Evolutionary conservation across 2,329 filamentous ascomycete genomes (phyloP), one percentile per base, ranked within the genome.

Genomic region (Xylaria hypoxylon): DNA sequence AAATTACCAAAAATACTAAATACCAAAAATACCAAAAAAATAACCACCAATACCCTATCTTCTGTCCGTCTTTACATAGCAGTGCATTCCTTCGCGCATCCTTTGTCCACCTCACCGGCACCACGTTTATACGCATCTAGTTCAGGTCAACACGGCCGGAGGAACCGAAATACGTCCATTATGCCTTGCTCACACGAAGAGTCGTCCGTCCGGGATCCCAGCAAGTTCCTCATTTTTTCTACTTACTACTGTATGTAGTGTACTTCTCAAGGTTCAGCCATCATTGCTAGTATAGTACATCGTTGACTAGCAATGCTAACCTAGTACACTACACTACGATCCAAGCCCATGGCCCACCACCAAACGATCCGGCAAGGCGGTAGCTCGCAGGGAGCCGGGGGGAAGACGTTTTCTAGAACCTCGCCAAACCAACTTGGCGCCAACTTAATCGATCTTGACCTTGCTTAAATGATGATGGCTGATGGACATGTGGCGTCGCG

Each of bases 121-220:
- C 56, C 45, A 40, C 33, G 40, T 60, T 33, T 40, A 55, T 26
- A n/a, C 17, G 6, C 38, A 24, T 24, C 45, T 28, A 48, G 26
- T 57, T 52, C 57, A 67, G 65, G 56, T 58, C 61, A 31, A 61
- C 8, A 44, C 51, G 61, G 57, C 61, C 65, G 65, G 65, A 61
- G 57, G 57, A 67, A 67, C 65, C 65, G 65, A 67, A 67, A 67
- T 67, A 64, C 24, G 57, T 57, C 44, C 33, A 38, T 67, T 48
- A 67, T 67, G 65, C 65, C 40, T 47, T 35, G 4, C 38, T 26
- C 24, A 26, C 56, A 11, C 57, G n/a, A 57, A 22, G 22, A 31
- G 7, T 45, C 17, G 11, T 40, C 50, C 17, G 11, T 40, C 50
- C 35, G n/a, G 56, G 56, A 51, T 47, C 44, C 51, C 45, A 28